Evolutionary conservation across 495 filamentous ascomycete species (phyloP), one percentile per base, ranked within the genome.

Genomic region (Penicillium robsamsonii): DNA sequence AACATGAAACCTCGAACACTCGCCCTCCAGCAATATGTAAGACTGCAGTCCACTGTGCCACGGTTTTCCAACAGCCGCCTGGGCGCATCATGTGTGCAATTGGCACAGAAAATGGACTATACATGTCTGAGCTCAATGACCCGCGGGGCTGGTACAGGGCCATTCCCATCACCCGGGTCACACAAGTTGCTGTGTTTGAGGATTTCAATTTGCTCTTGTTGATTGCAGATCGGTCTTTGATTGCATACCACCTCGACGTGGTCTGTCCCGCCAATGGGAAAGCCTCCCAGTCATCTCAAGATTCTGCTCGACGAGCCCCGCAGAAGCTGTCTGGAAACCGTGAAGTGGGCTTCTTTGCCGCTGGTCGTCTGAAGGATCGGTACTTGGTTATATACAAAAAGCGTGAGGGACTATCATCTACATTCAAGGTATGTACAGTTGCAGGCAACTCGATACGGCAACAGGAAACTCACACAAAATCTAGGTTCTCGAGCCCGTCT

Each of bases 301-400:
- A 92, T 62, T 80, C 76, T 17, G 73, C 82, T 13, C 83, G 88
- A 20, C 82, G 86, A 50, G 91, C 93, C 4, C 94, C 95, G 1
- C 93, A 97, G 67, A 92, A 95, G 61, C 77, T 98, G 30, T 95
- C 91, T 42, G 89, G 89, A 18, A 79, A 80, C 51, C 86, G 91
- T 55, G 94, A 97, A 72, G 92, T 98, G 13, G 87, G 92, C 31
- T 97, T 97, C 80, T 97, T 97, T 70, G 90, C 91, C 6, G 91
- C 90, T 4, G 94, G 92, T 12, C 83, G 88, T 50, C 96, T 97
- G 92, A 98, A 98, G 76, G 95, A 98, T 56, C 84, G 94, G 7
- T 89, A 87, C 59, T 76, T 98, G 46, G 86, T 98, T 17, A 89
- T 98, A 70, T 97, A 97, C 81, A 97, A 97, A 72, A 96, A 95